phyloP scores from a whole-genome alignment of 352 stramenopile species.

The Phytophthora foliorum region DNA sequence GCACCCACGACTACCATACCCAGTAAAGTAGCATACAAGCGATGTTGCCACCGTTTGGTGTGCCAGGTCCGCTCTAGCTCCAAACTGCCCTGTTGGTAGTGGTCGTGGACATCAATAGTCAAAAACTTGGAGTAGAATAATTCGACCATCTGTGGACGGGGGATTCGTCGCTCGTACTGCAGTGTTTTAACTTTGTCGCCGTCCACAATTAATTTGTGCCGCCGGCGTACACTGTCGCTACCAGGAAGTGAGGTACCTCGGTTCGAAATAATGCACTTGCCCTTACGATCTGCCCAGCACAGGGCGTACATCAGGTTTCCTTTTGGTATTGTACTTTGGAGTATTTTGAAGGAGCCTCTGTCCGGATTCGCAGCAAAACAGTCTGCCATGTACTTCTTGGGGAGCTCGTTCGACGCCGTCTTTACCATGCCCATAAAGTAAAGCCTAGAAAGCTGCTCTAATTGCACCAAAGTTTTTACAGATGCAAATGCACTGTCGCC shows the following conservation, averaged over 20 bases:
- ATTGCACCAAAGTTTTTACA: conserved; percentile 8
- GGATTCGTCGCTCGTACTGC: conserved; percentile 3
- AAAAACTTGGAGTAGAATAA: conserved; percentile 9
- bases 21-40: conserved; percentile 3
- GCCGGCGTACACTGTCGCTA: not conserved
- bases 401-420: not conserved
- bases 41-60: not conserved
- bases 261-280: too few relatives aligned
- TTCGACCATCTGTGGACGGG: conserved; percentile 14
- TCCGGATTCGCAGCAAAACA: not conserved
- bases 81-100: conserved; percentile 1
- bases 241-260: too few relatives aligned
- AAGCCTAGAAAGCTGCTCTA: not conserved
- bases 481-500: conserved; percentile 11
- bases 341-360: not conserved
- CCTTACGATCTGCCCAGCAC: too few relatives aligned
- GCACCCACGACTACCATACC: conserved; percentile 6
- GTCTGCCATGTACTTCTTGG: not conserved
- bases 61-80: conserved; percentile 7
- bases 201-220: not conserved
- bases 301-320: conserved; percentile 6
- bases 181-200: not conserved
- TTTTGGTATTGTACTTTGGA: not conserved
- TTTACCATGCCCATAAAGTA: conserved; percentile 9
- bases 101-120: conserved; percentile 12